Evolutionary conservation across 306 rosid genomes (phyloP).

Genomic region (Dalbergia cochinchinensis): DNA sequence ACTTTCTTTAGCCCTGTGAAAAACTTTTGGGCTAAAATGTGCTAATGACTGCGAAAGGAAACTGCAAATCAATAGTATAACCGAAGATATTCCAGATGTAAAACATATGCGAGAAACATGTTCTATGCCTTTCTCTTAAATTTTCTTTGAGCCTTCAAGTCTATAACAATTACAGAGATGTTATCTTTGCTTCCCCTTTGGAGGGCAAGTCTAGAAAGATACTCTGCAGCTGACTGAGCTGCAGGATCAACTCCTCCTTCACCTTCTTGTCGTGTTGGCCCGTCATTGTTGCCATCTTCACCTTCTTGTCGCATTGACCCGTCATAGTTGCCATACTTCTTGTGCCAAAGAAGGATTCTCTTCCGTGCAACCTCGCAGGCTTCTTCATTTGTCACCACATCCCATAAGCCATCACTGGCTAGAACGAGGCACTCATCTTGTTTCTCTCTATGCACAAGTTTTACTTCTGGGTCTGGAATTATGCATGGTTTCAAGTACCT

Average conservation of each 20-base stretch:
- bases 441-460: slow-evolving; percentile 60
- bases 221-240: slow-evolving; percentile 81
- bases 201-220: slow-evolving; percentile 73
- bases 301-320: slow-evolving; percentile 36
- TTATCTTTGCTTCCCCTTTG: slow-evolving; percentile 87
- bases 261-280: slow-evolving; percentile 33
- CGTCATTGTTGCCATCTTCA: slow-evolving; percentile 50
- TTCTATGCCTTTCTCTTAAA: slow-evolving; percentile 59
- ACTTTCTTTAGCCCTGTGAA: slow-evolving; percentile 56
- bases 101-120: slow-evolving; percentile 25
- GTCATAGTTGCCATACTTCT: slow-evolving; percentile 55
- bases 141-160: slow-evolving; percentile 81
- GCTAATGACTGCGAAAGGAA: slow-evolving; percentile 40
- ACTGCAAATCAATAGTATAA: slow-evolving; percentile 28
- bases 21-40: slow-evolving; percentile 54
- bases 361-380: slow-evolving; percentile 81
- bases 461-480: slow-evolving; percentile 81
- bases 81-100: slow-evolving; percentile 28
- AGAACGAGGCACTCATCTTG: slow-evolving; percentile 79
- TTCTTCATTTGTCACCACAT: slow-evolving; percentile 82
- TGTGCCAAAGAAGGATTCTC: slow-evolving; percentile 85
- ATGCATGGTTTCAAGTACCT: slow-evolving; percentile 82
- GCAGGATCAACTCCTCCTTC: slow-evolving; percentile 72
- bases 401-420: slow-evolving; percentile 91
- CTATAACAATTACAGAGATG: slow-evolving; percentile 78